Evolutionary conservation across 331 rosid species (phyloP), one percentile per base, ranked within the genome.

Genomic region (Quercus lobata): DNA sequence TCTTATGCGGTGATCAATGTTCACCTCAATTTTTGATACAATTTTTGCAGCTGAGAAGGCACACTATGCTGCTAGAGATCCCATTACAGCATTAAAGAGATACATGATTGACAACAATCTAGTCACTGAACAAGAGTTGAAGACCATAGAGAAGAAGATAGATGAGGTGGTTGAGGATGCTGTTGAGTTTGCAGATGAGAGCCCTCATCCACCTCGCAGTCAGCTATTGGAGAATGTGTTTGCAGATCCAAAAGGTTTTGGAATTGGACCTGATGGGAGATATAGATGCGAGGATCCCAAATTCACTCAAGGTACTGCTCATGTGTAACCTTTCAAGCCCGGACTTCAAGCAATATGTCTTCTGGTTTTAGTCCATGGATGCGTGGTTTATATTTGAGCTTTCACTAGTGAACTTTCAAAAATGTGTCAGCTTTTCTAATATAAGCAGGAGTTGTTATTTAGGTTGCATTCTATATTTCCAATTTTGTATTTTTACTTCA

Each of bases 201-300:
- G 99, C 76, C 97, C 97, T 30, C 86, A 2, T 77, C 99, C 99
- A 44, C 80, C 41, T 0, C 98, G 98, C 79, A 90, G 91, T 87
- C 99, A 96, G 91, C 95, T 96, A 74, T 88, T 96, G 57, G 98
- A 96, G 90, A 92, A 96, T 53, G 99, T 96, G 35, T 96, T 96
- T 86, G 97, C 97, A 6, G 99, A 96, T 89, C 97, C 99, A 2
- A 96, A 93, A 80, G 99, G 99, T 61, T 96, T 96, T 77, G 99
- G 99, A 76, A 96, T 96, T 16, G 99, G 94, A 44, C 97, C 98
- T 27, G 99, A 96, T 80, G 98, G 98, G 16, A 88, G 62, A 79
- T 96, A 93, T 86, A 91, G 98, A 88, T 93, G 99, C 27, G 97
- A 96, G 90, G 99, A 96, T 88, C 99, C 99, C 63, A 96, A 93